These are phyloP conservation scores for Raphanus hybrid DNA, from an alignment of 441 rosid genomes.

Conservation along the genomic window DNA sequence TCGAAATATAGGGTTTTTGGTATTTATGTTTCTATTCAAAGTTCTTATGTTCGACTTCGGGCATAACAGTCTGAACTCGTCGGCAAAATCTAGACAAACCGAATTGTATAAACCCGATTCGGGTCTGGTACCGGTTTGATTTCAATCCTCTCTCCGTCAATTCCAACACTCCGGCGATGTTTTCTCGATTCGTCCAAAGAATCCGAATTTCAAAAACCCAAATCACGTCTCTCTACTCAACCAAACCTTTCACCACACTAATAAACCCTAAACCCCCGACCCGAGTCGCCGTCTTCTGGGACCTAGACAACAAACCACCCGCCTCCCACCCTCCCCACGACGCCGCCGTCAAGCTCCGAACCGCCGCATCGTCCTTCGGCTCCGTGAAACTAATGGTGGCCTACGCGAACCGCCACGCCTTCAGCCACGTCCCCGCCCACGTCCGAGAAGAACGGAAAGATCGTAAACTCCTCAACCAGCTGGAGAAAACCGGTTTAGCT, in stretches of 20 bases:
- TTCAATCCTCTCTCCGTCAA: background rate
- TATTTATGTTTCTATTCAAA: background rate
- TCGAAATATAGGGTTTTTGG: background rate
- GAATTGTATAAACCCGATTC: background rate
- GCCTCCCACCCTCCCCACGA: conserved; percentile 69
- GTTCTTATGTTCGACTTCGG: background rate
- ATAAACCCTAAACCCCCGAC: conserved; percentile 38
- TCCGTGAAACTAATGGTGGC: conserved; percentile 61
- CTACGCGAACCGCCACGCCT: conserved; percentile 69
- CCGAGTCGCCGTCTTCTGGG: conserved; percentile 59
- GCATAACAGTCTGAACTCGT: background rate
- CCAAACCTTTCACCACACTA: conserved; percentile 36
- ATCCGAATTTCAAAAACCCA: conserved; percentile 18
- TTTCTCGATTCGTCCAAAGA: background rate
- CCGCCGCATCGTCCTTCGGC: conserved; percentile 72
- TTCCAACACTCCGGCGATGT: conserved; percentile 2
- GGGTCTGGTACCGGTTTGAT: conserved; percentile 7
- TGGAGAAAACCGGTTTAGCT: conserved; percentile 65
- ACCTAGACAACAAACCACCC: conserved; percentile 83
- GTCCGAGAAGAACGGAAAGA: conserved; percentile 64
- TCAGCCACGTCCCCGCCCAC: conserved; percentile 59
- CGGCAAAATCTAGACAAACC: background rate
- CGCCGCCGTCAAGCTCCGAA: conserved; percentile 74
- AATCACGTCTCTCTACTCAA: conserved; percentile 32
- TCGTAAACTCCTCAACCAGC: conserved; percentile 55